Conservation (phyloP, 1,139 yeast species). For the Kurtzmaniella quercitrusa region DNA sequence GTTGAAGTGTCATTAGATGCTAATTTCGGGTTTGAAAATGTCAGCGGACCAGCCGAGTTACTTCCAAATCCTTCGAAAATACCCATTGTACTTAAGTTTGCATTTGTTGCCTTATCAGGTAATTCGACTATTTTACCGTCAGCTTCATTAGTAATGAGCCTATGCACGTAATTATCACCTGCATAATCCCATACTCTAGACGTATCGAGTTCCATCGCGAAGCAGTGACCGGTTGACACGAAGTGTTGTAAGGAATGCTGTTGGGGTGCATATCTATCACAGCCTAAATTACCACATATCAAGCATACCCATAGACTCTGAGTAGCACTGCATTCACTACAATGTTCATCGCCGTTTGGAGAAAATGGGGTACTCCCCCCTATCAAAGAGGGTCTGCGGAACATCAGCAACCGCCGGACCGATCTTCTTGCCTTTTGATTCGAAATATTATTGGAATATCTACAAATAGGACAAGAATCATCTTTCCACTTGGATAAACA, state of each 20-base stretch:
- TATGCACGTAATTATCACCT: conserved; percentile 86
- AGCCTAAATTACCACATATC: conserved; percentile 46
- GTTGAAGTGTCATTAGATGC: conserved; percentile 9
- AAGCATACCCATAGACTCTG: conserved; percentile 42
- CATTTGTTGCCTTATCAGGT: conserved; percentile 30
- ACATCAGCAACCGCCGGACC: conserved; percentile 31
- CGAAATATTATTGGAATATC: conserved; percentile 58
- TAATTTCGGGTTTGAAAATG: conserved; percentile 5
- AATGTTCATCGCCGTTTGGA: conserved; percentile 19
- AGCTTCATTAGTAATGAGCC: conserved; percentile 76
- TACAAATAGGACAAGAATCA: conserved; percentile 88
- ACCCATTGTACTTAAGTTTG: conserved; percentile 22
- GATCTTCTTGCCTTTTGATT: conserved; percentile 35
- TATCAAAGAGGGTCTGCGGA: conserved; percentile 12
- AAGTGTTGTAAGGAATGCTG: conserved; percentile 88
- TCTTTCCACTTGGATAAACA: conserved; percentile 89
- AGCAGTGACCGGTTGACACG: conserved; percentile 76
- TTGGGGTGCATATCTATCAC: conserved; percentile 64
- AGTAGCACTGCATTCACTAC: conserved; percentile 32
- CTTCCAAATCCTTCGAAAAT: conserved; percentile 11
- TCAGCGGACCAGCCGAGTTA: conserved; percentile 4
- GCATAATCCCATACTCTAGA: conserved; percentile 97
- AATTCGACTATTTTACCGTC: conserved; percentile 84
- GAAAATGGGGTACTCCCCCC: background rate
- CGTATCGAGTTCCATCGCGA: conserved; percentile 82